Evolutionary conservation across 352 stramenopile species (phyloP).

Genomic region (Pythium diclinum): DNA sequence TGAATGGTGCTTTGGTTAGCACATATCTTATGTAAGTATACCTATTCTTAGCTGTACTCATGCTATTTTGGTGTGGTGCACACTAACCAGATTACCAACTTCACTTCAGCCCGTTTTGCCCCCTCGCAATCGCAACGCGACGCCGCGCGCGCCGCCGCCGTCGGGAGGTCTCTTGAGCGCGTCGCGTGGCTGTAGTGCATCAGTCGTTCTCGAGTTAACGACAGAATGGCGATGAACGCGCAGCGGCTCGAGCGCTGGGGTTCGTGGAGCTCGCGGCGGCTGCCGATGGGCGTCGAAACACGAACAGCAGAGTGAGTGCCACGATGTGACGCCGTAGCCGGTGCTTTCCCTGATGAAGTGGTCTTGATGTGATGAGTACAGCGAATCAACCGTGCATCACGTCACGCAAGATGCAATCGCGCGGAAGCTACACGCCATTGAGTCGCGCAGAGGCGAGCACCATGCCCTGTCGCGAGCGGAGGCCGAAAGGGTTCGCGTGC

Average conservation of each 20-base stretch:
- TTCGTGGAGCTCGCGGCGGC: not conserved
- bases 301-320: slow-evolving; percentile 1
- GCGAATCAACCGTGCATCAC: not conserved
- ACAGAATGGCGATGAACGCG: slow-evolving; percentile 8
- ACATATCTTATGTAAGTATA: slow-evolving; percentile 1
- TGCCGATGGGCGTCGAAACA: not conserved
- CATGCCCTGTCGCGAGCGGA: slow-evolving; percentile 10
- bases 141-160: not conserved
- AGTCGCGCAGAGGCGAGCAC: not conserved
- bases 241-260: slow-evolving; percentile 2
- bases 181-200: not conserved
- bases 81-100: not conserved
- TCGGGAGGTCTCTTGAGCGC: slow-evolving; percentile 3
- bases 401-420: slow-evolving; percentile 10
- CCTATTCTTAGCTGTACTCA: not conserved
- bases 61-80: slow-evolving; percentile 15
- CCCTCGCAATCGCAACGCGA: slow-evolving; percentile 12
- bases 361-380: not conserved
- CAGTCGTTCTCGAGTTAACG: not conserved
- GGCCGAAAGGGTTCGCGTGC: slow-evolving; percentile 37
- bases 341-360: not conserved
- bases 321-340: not conserved
- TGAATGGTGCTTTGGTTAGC: not conserved
- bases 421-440: not conserved
- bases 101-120: slow-evolving; percentile 15